Evolutionary conservation across 352 stramenopile genomes (phyloP).

Genomic region (Phytopythium chamaehyphon): DNA sequence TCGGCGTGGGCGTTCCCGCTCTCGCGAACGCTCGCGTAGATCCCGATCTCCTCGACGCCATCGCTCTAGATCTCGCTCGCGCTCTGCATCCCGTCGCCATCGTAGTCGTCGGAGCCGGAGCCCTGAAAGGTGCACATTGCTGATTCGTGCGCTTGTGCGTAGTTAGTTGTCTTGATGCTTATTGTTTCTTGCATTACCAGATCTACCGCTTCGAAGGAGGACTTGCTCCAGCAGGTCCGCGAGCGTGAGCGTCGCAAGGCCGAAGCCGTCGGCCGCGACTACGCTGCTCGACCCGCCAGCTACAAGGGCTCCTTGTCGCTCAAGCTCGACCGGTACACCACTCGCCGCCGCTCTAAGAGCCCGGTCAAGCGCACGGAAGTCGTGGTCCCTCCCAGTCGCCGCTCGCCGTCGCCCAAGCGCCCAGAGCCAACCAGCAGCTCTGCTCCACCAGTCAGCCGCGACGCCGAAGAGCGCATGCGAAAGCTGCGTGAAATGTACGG

Average conservation of each 20-base stretch:
- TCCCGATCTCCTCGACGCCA: slow-evolving; percentile 24
- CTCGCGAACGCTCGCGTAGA: slow-evolving; percentile 29
- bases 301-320: slow-evolving; percentile 93
- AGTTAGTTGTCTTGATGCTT: slow-evolving; percentile 3
- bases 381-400: slow-evolving; percentile 28
- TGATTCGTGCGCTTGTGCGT: neutral
- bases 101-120: slow-evolving; percentile 22
- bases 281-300: slow-evolving; percentile 83
- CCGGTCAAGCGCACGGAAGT: slow-evolving; percentile 56
- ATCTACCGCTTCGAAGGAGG: slow-evolving; percentile 37
- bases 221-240: slow-evolving; percentile 91
- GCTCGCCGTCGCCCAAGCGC: slow-evolving; percentile 22
- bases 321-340: slow-evolving; percentile 88
- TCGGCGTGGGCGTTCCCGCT: slow-evolving; percentile 26
- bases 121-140: slow-evolving; percentile 12
- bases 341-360: slow-evolving; percentile 58
- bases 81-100: slow-evolving; percentile 22
- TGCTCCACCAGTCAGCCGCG: slow-evolving; percentile 11
- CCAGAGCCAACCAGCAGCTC: slow-evolving; percentile 1
- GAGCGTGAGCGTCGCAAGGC: slow-evolving; percentile 89
- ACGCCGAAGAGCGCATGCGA: slow-evolving; percentile 59
- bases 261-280: slow-evolving; percentile 86
- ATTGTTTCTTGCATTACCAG: slow-evolving; percentile 9
- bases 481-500: slow-evolving; percentile 78
- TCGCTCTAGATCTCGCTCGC: slow-evolving; percentile 39